Percentiles rank a stretch among this genome's conserved stretches.
phyloP scores from a whole-genome alignment of 345 rosid species.

The Pistacia integerrima region DNA sequence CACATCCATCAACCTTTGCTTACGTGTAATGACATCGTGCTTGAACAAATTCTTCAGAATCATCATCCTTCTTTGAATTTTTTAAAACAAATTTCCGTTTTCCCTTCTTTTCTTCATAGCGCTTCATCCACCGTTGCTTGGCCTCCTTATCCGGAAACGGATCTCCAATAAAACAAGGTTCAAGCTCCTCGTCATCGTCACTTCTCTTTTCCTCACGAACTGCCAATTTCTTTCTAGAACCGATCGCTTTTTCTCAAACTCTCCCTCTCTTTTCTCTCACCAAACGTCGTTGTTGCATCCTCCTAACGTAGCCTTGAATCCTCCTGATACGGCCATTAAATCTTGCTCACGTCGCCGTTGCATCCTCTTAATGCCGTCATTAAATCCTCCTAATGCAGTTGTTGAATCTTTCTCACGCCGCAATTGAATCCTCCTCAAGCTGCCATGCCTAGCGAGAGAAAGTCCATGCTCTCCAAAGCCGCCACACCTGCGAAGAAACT shows the following conservation, averaged over 20 bases:
- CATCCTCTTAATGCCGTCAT: too few species aligned
- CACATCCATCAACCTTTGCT: too few species aligned
- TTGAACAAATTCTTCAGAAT: too few species aligned
- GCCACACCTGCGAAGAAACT: background rate
- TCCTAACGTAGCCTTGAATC: too few species aligned
- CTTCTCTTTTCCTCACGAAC: background rate
- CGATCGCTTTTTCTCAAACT: background rate
- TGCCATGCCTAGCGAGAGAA: constrained; percentile 23
- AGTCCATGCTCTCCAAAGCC: background rate
- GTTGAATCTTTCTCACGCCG: background rate
- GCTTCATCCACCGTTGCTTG: constrained; percentile 45
- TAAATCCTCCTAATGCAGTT: background rate
- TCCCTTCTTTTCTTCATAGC: constrained; percentile 35
- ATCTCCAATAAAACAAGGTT: constrained; percentile 37
- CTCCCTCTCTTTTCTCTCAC: background rate
- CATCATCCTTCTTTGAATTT: too few species aligned
- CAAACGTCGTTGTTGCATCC: too few species aligned
- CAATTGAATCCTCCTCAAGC: too few species aligned
- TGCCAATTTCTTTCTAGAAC: constrained; percentile 1
- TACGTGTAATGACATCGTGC: too few species aligned
- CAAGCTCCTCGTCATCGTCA: constrained; percentile 7
- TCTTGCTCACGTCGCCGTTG: too few species aligned
- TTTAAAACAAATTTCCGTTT: too few species aligned
- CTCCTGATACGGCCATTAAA: too few species aligned
- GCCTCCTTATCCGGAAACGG: constrained; percentile 45